These are phyloP conservation scores for Groenewaldozyma auringiensis DNA, from an alignment of 1,139 yeast genomes.

Conservation along the genomic window DNA sequence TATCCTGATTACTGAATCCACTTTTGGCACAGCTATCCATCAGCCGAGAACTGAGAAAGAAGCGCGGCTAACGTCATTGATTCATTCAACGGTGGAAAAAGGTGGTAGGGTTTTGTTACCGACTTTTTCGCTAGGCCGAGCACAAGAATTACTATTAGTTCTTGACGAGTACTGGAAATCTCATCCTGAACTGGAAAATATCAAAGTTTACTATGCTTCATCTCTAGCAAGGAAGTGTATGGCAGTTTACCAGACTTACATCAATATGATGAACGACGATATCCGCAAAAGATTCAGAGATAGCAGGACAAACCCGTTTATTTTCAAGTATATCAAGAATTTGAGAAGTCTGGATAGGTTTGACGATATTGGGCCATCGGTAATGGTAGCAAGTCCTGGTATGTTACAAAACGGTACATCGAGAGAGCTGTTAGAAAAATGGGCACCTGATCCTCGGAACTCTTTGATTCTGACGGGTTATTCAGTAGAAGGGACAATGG, in stretches of 20 bases:
- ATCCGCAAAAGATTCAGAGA: conserved; percentile 74
- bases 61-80: conserved; percentile 64
- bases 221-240: conserved; percentile 90
- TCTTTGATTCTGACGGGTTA: conserved; percentile 88
- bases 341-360: conserved; percentile 73
- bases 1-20: conserved; percentile 84
- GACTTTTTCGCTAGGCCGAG: conserved; percentile 93
- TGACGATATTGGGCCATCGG: conserved; percentile 93
- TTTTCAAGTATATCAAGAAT: conserved; percentile 77
- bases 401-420: conserved; percentile 96
- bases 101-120: conserved; percentile 94
- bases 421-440: conserved; percentile 78
- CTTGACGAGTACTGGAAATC: conserved; percentile 91
- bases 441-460: conserved; percentile 97
- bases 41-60: conserved; percentile 87
- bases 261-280: conserved; percentile 93
- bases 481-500: conserved; percentile 98
- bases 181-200: conserved; percentile 72
- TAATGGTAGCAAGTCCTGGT: conserved; percentile 95
- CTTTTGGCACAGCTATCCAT: conserved; percentile 97
- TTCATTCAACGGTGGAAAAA: conserved; percentile 73
- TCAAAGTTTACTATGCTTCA: conserved; percentile 86
- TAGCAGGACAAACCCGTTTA: conserved; percentile 75
- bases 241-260: conserved; percentile 95
- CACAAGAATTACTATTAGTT: conserved; percentile 83